phyloP scores from a whole-genome alignment of 768 basidiomycete genomes.

The Leccinum olivaceopallidum region DNA sequence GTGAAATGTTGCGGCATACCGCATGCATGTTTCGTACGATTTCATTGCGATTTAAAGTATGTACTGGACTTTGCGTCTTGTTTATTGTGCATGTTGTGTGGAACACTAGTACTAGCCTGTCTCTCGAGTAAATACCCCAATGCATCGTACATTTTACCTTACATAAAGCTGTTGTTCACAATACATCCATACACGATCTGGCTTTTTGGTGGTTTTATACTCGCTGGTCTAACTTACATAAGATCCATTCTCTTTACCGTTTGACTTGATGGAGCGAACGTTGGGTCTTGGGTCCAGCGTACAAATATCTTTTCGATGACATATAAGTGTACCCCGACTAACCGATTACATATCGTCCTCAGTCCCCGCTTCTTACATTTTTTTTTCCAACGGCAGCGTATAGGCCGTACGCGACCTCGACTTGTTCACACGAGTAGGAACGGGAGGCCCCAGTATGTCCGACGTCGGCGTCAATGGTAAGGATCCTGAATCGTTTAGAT shows the following conservation, averaged over 20 bases:
- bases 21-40: neutral
- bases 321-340: no score
- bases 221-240: no score
- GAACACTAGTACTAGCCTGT: conserved; percentile 25
- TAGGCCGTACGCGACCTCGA: no score
- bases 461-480: neutral
- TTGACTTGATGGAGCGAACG: no score
- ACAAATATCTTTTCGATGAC: no score
- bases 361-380: no score
- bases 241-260: no score
- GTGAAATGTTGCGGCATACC: neutral
- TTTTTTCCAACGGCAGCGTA: no score
- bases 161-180: conserved; percentile 12
- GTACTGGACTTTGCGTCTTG: conserved; percentile 10
- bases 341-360: no score
- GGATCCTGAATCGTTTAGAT: no score
- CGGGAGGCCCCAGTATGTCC: neutral
- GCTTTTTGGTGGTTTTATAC: no score
- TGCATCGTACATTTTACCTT: conserved; percentile 20
- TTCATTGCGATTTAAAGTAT: conserved; percentile 7
- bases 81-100: conserved; percentile 22
- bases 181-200: neutral
- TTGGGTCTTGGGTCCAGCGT: no score
- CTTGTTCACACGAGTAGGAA: neutral
- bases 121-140: conserved; percentile 21